phyloP scores from a whole-genome alignment of 1,284 basidiomycete genomes.

The Exobasidium rhododendri region DNA sequence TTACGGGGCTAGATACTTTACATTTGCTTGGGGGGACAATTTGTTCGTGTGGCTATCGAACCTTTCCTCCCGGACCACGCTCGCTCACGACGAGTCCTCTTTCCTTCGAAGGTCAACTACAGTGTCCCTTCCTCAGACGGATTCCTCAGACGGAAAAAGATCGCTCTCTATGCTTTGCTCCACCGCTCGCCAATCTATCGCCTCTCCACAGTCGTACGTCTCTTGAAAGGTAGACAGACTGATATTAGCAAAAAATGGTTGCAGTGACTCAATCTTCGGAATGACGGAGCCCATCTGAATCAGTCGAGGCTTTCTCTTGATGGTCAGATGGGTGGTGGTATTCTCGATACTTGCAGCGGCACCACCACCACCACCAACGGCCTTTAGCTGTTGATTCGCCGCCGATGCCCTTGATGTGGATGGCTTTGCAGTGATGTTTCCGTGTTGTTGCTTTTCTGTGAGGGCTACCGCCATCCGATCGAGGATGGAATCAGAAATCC shows the following conservation, averaged over 20 bases:
- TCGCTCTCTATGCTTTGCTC: background rate
- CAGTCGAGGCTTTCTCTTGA: background rate
- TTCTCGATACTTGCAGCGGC: background rate
- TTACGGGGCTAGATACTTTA: no score
- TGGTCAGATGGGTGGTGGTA: background rate
- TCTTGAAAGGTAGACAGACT: background rate
- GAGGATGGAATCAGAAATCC: slow-evolving; percentile 79
- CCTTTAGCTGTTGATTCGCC: background rate
- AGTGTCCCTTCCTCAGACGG: no score
- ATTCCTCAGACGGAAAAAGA: background rate
- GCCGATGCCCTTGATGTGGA: background rate
- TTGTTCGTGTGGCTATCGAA: no score
- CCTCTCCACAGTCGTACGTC: slow-evolving; percentile 1
- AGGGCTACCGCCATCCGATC: slow-evolving; percentile 76
- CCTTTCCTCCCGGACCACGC: no score
- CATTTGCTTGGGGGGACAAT: no score
- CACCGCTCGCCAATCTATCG: slow-evolving; percentile 1
- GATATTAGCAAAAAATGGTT: slow-evolving; percentile 3
- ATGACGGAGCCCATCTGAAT: background rate
- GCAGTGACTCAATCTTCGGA: background rate
- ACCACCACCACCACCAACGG: background rate
- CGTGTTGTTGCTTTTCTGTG: slow-evolving; percentile 57
- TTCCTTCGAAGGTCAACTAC: no score
- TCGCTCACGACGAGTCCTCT: no score
- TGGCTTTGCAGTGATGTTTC: background rate